phyloP scores from a whole-genome alignment of 2,329 filamentous ascomycete genomes.

The Calonectria fujianensis region DNA sequence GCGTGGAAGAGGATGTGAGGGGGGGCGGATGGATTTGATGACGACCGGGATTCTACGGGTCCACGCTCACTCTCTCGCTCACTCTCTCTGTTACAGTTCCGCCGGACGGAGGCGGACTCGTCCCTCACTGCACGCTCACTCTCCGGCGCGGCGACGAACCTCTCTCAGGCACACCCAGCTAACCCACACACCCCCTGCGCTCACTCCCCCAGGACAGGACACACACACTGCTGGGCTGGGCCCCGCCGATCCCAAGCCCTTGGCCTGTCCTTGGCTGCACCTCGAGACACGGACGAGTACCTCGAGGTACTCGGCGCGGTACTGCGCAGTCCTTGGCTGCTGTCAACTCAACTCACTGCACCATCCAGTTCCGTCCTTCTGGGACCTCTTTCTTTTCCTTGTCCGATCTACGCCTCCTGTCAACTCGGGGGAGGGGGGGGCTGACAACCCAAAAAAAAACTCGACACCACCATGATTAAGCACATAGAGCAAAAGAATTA shows the following conservation, averaged over 20 bases:
- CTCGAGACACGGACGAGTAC: conserved; percentile 25
- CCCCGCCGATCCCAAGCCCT: conserved; percentile 31
- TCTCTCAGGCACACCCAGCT: background rate
- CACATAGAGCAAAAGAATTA: background rate
- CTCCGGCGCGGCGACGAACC: conserved; percentile 8
- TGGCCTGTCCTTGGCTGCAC: conserved; percentile 21
- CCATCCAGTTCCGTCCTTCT: background rate
- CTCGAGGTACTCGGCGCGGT: conserved; percentile 27
- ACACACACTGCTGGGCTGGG: background rate
- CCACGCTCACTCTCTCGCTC: background rate
- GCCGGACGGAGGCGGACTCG: conserved; percentile 20
- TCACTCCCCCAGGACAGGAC: background rate
- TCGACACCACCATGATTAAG: background rate
- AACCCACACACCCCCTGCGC: background rate
- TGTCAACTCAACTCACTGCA: conserved; percentile 13
- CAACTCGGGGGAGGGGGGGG: background rate
- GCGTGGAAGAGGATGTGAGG: background rate
- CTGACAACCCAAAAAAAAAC: background rate
- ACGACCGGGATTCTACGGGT: conserved; percentile 28
- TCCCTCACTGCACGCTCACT: conserved; percentile 23
- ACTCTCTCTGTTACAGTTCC: background rate
- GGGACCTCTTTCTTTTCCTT: background rate
- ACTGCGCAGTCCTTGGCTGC: background rate
- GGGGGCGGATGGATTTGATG: conserved; percentile 1
- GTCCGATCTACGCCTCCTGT: background rate